Conservation (phyloP, 768 basidiomycete species). For the Hygrocybe coccinea region DNA sequence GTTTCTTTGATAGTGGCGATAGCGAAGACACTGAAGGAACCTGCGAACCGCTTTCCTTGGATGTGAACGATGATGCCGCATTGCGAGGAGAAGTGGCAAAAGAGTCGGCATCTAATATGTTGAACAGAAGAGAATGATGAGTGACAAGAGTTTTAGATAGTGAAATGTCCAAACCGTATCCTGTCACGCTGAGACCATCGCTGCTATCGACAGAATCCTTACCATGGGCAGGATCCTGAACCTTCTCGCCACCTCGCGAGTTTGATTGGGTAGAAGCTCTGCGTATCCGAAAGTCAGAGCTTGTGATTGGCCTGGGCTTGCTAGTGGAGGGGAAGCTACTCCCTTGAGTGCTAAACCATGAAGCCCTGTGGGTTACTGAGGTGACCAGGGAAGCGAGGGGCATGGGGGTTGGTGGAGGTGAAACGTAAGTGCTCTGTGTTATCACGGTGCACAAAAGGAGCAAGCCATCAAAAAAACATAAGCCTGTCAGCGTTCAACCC, state of each 20-base stretch:
- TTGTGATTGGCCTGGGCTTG: constrained; percentile 12
- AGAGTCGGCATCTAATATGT: constrained; percentile 12
- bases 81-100: constrained; percentile 19
- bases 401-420: not conserved
- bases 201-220: constrained; percentile 18
- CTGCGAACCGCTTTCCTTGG: constrained; percentile 17
- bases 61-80: constrained; percentile 15
- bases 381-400: not conserved
- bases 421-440: not conserved
- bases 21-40: constrained; percentile 18
- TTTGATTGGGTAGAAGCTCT: constrained; percentile 19
- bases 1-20: constrained; percentile 27
- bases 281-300: constrained; percentile 17
- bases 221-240: constrained; percentile 27
- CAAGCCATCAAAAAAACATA: not conserved
- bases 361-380: not conserved
- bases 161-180: constrained; percentile 15
- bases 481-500: too few relatives aligned
- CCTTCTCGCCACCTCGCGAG: constrained; percentile 21
- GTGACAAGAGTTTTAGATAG: not conserved
- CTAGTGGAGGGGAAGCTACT: constrained; percentile 14
- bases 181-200: constrained; percentile 13
- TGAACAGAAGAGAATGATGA: constrained; percentile 4
- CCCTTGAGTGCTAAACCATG: constrained; percentile 16
- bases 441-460: not conserved